Evolutionary conservation across 495 filamentous ascomycete species (phyloP).

Genomic region (Lophiostoma macrostomum): DNA sequence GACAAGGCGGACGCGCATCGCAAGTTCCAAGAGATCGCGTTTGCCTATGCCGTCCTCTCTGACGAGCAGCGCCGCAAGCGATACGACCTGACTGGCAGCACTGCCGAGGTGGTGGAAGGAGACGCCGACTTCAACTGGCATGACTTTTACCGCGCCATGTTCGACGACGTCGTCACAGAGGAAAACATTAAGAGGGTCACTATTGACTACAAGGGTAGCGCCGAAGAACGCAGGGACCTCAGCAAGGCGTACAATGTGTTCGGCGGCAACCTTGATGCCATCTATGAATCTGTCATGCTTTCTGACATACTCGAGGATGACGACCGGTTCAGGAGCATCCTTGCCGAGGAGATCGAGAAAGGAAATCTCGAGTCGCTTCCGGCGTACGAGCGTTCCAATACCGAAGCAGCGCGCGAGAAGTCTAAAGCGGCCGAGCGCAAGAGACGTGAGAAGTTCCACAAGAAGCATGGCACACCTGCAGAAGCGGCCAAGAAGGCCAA

Average conservation of each 20-base stretch:
- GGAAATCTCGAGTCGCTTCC: conserved; percentile 62
- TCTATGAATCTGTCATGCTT: conserved; percentile 83
- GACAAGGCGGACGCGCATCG: conserved; percentile 65
- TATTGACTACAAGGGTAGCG: conserved; percentile 75
- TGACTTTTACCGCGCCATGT: conserved; percentile 82
- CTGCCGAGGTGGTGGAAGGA: conserved; percentile 69
- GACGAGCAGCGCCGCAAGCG: conserved; percentile 70
- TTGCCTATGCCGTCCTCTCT: conserved; percentile 90
- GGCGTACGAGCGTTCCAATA: conserved; percentile 67
- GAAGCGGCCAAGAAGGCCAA: conserved; percentile 34
- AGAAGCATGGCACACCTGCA: conserved; percentile 27
- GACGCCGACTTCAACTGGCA: conserved; percentile 86
- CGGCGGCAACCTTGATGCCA: conserved; percentile 66
- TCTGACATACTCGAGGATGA: conserved; percentile 84
- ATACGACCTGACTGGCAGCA: conserved; percentile 87
- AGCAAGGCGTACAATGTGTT: conserved; percentile 66
- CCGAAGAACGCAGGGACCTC: conserved; percentile 75
- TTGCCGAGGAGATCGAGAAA: conserved; percentile 73
- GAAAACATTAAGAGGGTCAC: conserved; percentile 71
- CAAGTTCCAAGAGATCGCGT: conserved; percentile 85
- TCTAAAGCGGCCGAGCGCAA: conserved; percentile 69
- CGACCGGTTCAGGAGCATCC: conserved; percentile 72
- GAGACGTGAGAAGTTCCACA: conserved; percentile 59
- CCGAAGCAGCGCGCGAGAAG: conserved; percentile 42
- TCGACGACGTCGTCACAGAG: conserved; percentile 63